A percentile compares a stretch with the other conserved stretches of the same genome.
Conservation (phyloP, 1,284 basidiomycete species). For the Ustilago nuda region DNA sequence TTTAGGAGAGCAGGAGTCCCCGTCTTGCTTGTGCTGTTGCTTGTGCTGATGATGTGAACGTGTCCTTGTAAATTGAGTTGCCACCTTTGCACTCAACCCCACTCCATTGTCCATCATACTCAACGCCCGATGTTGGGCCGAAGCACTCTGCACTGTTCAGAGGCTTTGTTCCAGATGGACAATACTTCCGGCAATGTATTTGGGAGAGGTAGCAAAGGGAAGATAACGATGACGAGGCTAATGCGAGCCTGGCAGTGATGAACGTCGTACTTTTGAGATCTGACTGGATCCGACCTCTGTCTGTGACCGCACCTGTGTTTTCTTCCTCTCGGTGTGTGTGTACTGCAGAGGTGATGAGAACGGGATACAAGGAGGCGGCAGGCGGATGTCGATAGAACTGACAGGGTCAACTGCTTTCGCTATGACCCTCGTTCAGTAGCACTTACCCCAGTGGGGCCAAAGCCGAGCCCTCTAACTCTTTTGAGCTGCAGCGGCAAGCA, state of each 20-base stretch:
- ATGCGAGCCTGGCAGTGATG: neutral
- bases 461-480: neutral
- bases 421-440: neutral
- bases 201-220: neutral
- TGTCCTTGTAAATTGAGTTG: neutral
- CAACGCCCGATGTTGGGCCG: neutral
- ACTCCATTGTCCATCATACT: conserved; percentile 18
- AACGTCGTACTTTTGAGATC: neutral
- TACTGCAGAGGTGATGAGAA: neutral
- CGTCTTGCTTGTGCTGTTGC: neutral
- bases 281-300: neutral
- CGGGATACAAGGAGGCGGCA: neutral
- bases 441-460: neutral
- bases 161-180: conserved; percentile 2
- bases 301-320: neutral
- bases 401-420: neutral
- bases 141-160: neutral
- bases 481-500: neutral
- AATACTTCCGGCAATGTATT: neutral
- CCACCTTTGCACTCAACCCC: conserved; percentile 3
- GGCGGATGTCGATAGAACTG: neutral
- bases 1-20: neutral
- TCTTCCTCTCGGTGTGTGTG: neutral
- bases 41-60: conserved; percentile 1
- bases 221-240: neutral